Percentiles rank a stretch among this genome's conserved stretches.
phyloP scores from a whole-genome alignment of 306 rosid genomes.

The Senna siamea region DNA sequence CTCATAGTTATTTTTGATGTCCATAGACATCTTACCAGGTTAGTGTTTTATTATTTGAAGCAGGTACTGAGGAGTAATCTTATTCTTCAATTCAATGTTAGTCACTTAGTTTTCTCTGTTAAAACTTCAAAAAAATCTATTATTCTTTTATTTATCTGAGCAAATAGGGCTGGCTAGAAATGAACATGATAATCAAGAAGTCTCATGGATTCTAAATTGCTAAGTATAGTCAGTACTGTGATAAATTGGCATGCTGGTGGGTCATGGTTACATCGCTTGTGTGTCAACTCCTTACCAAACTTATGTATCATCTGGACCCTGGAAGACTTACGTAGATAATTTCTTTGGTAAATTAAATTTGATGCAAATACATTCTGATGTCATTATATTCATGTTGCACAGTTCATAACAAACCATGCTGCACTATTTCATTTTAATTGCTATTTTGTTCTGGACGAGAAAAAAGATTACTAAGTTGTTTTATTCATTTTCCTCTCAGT shows the following conservation, averaged over 20 bases:
- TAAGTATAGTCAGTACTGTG: background rate
- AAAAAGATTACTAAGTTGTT: too few species aligned
- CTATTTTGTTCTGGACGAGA: background rate
- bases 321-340: conserved; percentile 21
- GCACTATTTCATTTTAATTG: background rate
- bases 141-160: conserved; percentile 29
- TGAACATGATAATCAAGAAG: background rate
- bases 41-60: conserved; percentile 31
- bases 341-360: conserved; percentile 18
- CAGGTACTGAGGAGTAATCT: conserved; percentile 2
- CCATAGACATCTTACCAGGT: conserved; percentile 92
- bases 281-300: conserved; percentile 9
- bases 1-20: conserved; percentile 89
- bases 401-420: background rate
- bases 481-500: conserved; percentile 29
- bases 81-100: background rate
- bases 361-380: conserved; percentile 5
- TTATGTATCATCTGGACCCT: conserved; percentile 14
- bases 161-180: background rate
- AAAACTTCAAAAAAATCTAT: background rate
- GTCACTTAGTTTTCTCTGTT: conserved; percentile 15
- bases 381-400: conserved; percentile 15
- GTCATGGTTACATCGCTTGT: conserved; percentile 17
- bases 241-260: conserved; percentile 6
- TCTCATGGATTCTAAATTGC: background rate